Conservation (phyloP, 257 asterid species). For the Nicotiana noctiflora region DNA sequence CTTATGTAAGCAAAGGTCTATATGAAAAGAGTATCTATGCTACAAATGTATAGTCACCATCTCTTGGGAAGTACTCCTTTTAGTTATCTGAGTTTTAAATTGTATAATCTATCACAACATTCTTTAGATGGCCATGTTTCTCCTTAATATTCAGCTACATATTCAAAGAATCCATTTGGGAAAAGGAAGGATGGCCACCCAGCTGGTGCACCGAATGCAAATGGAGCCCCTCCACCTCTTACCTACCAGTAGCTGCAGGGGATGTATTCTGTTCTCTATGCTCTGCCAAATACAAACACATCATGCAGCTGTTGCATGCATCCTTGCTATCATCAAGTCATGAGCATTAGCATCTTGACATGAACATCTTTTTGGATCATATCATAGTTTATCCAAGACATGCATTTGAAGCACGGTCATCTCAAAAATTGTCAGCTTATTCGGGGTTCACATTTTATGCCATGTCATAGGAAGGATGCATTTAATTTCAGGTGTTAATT, state of each 20-base stretch:
- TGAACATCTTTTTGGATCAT: constrained; percentile 34
- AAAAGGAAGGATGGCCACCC: constrained; percentile 66
- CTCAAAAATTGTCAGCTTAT: constrained; percentile 12
- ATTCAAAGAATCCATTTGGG: constrained; percentile 99
- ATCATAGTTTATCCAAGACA: constrained; percentile 35
- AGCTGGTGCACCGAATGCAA: constrained; percentile 38
- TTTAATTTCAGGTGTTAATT: constrained; percentile 5
- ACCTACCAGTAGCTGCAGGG: constrained; percentile 87
- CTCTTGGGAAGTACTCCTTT: neutral
- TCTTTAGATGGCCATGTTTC: constrained; percentile 17
- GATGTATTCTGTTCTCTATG: constrained; percentile 67
- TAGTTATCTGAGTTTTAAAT: neutral
- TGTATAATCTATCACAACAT: neutral
- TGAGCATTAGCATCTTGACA: constrained; percentile 59
- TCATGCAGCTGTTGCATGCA: constrained; percentile 90
- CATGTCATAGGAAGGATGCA: constrained; percentile 7
- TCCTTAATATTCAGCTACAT: constrained; percentile 69
- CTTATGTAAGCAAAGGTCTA: neutral
- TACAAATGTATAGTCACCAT: neutral
- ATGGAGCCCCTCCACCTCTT: constrained; percentile 60
- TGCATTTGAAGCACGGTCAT: constrained; percentile 46
- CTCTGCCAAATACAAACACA: constrained; percentile 69
- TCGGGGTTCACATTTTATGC: constrained; percentile 5
- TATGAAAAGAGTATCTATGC: neutral
- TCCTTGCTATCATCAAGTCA: constrained; percentile 74